These are phyloP conservation scores for Trichophyton mentagrophytes DNA, from an alignment of 2,329 filamentous ascomycete species.

Conservation along the genomic window DNA sequence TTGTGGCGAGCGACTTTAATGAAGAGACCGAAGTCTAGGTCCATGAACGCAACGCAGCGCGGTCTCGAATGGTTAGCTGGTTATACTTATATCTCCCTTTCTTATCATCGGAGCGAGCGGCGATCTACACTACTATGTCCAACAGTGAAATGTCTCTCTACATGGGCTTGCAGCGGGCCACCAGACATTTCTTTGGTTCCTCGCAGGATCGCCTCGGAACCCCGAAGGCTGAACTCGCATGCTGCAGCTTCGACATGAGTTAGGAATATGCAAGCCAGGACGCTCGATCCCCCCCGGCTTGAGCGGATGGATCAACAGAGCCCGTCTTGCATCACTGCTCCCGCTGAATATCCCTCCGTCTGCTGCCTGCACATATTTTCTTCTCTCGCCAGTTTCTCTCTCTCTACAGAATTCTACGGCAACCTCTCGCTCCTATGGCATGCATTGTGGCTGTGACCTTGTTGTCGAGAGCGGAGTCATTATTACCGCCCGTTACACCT, in stretches of 20 bases:
- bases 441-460: not conserved
- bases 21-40: not conserved
- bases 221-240: not conserved
- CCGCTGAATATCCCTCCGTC: not conserved
- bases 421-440: not conserved
- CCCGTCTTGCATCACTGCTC: not conserved
- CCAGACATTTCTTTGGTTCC: not conserved
- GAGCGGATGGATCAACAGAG: not conserved
- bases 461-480: not conserved
- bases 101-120: not conserved
- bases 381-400: not conserved
- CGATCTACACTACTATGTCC: not conserved
- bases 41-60: not conserved
- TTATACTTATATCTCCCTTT: not conserved
- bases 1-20: not conserved
- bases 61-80: no score
- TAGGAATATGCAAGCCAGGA: not conserved
- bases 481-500: not conserved
- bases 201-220: not conserved
- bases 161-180: not conserved
- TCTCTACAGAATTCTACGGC: not conserved
- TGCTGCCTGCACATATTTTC: not conserved
- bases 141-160: not conserved
- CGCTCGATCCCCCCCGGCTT: not conserved
- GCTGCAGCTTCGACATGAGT: not conserved